Base-by-base conservation (phyloP, 768 basidiomycete species). In the Tulasnella sp. region DNA sequence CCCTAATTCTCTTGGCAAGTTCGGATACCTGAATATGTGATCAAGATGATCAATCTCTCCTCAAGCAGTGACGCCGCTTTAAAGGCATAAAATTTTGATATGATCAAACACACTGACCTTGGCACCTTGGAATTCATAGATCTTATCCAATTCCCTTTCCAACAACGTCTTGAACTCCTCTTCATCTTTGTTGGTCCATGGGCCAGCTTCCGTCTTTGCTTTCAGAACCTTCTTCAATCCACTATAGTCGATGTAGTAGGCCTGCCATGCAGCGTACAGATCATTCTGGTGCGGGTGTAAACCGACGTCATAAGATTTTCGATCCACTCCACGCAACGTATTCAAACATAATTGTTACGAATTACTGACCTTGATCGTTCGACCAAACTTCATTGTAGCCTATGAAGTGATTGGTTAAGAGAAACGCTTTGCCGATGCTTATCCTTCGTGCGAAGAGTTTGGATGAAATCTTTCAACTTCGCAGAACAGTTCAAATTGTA, bases 231-330 rank as follows among this genome's bases (percentile, higher is more conserved):
- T 42, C 53, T 56, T 56, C 27, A 56, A 43, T 3, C 35, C 54
- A 25, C 51, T 50, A 45, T 56, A 56, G 53, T 56, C 46, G 54
- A 56, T 43, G 34, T 56, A 56, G 31, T 55, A 39, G 31, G 42
- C 41, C n/a, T 33, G 33, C 54, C 54, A 55, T 37, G 57, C 54
- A 5, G 53, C 22, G 34, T 55, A 55, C 8, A 48, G 45, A 20
- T 34, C 31, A 28, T 56, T 57, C 54, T 55, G 29, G 53, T 37
- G 22, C 7, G 28, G 52, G n/a, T 20, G 24, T 9, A 24, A 4
- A 41, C 19, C 13, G 4, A 31, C 32, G 27, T 24, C 20, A 24
- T n/a, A 46, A 25, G 29, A n/a, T n/a, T n/a, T n/a, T n/a, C n/a
- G n/a, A n/a, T n/a, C n/a, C n/a, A n/a, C n/a, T n/a, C n/a, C n/a